Conservation (phyloP, 192 early-diverging fungal species). For the Rhizophlyctis rosea region DNA sequence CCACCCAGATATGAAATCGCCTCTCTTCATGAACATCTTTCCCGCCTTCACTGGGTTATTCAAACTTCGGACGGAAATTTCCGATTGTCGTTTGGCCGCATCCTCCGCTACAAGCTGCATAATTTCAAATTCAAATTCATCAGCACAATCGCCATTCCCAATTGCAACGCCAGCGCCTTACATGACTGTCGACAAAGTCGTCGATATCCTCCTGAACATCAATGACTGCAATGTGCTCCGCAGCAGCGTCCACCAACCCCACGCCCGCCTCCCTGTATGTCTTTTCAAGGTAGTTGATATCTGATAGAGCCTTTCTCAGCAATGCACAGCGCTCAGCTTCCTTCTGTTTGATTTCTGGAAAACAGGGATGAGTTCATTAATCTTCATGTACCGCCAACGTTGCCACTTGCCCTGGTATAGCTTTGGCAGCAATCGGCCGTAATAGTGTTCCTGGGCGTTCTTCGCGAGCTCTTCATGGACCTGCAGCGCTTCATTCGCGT, state of each 20-base stretch:
- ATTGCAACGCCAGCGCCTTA: constrained; percentile 13
- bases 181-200: constrained; percentile 32
- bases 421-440: constrained; percentile 31
- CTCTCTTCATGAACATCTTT: constrained; percentile 35
- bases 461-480: constrained; percentile 34
- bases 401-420: constrained; percentile 26
- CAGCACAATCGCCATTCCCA: too few species aligned
- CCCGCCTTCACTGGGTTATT: constrained; percentile 25
- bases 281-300: constrained; percentile 32
- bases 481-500: constrained; percentile 37
- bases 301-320: constrained; percentile 29
- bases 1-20: constrained; percentile 39
- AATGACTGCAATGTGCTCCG: constrained; percentile 24
- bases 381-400: not conserved
- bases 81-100: constrained; percentile 17
- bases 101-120: too few species aligned
- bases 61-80: constrained; percentile 17
- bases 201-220: constrained; percentile 28
- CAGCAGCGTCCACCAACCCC: constrained; percentile 21
- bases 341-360: constrained; percentile 7
- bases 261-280: constrained; percentile 19
- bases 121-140: too few species aligned
- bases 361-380: too few species aligned
- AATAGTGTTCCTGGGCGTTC: constrained; percentile 40
- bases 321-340: constrained; percentile 15